Evolutionary conservation across 2,329 filamentous ascomycete genomes (phyloP), one percentile per base, ranked within the genome.

Genomic region (Penicillium thymicola): DNA sequence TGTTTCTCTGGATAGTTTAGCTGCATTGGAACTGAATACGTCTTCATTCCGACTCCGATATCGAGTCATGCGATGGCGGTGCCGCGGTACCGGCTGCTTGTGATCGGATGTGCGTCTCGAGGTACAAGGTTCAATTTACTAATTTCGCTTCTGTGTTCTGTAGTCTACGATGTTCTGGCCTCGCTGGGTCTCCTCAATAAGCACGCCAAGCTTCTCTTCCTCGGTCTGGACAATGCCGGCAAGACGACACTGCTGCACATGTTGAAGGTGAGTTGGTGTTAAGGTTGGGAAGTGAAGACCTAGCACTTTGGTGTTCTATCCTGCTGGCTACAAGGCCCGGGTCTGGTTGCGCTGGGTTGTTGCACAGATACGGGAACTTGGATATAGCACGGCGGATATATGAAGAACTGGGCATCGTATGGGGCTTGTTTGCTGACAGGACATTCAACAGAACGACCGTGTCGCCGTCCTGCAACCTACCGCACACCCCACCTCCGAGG

Each of bases 161-260:
- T 65, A 91, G 91, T 96, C 79, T 96, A 90, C 84, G 90, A 96
- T 81, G 81, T 95, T 69, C 86, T 96, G 70, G 89, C 92, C 70
- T 90, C 86, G 64, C 84, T 96, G 62, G 92, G 92, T 69, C 83
- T 96, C 71, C 82, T 93, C 66, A 96, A 96, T 85, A 96, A 96
- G 84, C 90, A 96, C 77, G 92, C 91, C 71, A 96, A 96, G 85
- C 85, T 96, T 58, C 85, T 96, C 57, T 96, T 96, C 80, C 86
- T 96, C 63, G 92, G 92, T 67, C 87, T 96, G 61, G 92, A 96
- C 76, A 96, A 96, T 80, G 92, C 92, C 50, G 92, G 92, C 78
- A 96, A 96, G 83, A 96, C 92, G 52, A 96, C 92, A 43, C 81
- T 96, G 67, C 81, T 96, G 72, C 92, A 96, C 79, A 96, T 96